phyloP scores from a whole-genome alignment of 108 stramenopile genomes.

The Nitzschia palea region DNA sequence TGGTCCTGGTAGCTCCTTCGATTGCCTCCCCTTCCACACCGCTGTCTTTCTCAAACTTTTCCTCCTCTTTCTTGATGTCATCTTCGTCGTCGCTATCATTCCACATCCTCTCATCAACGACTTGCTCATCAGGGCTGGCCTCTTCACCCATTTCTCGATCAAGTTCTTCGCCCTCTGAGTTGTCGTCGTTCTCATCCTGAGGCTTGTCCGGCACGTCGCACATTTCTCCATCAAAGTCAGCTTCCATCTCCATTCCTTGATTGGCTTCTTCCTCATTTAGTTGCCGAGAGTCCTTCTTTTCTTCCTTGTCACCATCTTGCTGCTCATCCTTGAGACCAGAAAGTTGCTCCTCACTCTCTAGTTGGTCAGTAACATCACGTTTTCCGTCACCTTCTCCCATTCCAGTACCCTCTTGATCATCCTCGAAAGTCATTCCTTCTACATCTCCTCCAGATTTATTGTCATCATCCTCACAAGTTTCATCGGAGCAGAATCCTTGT shows the following conservation, averaged over 20 bases:
- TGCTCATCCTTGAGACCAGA: constrained; percentile 90
- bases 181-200: constrained; percentile 68
- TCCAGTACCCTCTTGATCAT: constrained; percentile 97
- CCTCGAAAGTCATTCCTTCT: constrained; percentile 86
- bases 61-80: constrained; percentile 80
- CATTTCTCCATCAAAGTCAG: constrained; percentile 95
- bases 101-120: constrained; percentile 98
- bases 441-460: constrained; percentile 70
- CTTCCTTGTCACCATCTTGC: constrained; percentile 48
- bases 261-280: constrained; percentile 94
- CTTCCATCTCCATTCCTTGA: constrained; percentile 98
- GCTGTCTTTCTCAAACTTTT: constrained; percentile 93
- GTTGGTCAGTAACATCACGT: constrained; percentile 96
- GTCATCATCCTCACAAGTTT: constrained; percentile 74
- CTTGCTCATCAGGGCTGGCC: constrained; percentile 84
- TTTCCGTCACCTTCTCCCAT: constrained; percentile 98
- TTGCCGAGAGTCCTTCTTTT: constrained; percentile 61
- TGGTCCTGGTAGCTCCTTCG: constrained; percentile 93
- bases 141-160: constrained; percentile 99
- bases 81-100: constrained; percentile 93
- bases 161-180: constrained; percentile 91
- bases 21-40: constrained; percentile 79
- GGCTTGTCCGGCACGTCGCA: constrained; percentile 89
- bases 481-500: constrained; percentile 91
- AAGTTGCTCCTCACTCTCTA: constrained; percentile 97